Percentiles rank a stretch among this genome's conserved stretches.
Evolutionary conservation across 768 basidiomycete species (phyloP).

Genomic region (Boletales sp.): DNA sequence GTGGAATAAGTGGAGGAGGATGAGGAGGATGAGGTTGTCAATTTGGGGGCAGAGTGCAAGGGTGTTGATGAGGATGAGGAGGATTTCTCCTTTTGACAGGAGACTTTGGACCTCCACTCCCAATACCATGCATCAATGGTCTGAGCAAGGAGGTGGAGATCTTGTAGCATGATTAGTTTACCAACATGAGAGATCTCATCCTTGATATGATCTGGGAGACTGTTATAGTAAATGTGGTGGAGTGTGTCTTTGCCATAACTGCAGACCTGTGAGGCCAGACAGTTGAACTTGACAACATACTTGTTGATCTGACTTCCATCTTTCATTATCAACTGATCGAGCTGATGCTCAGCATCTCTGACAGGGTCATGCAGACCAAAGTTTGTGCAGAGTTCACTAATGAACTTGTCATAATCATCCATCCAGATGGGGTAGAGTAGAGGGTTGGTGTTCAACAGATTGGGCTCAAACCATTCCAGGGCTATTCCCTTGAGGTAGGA

Average conservation of each 20-base stretch:
- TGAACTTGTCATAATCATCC: neutral
- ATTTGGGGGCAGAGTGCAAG: neutral
- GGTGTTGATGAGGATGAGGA: neutral
- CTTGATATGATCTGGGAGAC: constrained; percentile 3
- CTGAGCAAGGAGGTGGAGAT: neutral
- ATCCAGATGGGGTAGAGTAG: neutral
- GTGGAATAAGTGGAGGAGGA: neutral
- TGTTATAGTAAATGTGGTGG: constrained; percentile 6
- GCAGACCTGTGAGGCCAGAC: neutral
- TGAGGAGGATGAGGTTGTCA: too few relatives aligned
- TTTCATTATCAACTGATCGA: neutral
- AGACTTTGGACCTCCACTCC: constrained; percentile 3
- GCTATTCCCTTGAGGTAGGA: neutral
- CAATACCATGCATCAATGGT: constrained; percentile 10
- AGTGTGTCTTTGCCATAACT: neutral
- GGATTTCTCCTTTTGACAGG: neutral
- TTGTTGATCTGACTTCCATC: neutral
- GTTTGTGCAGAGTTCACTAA: neutral
- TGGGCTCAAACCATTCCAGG: neutral
- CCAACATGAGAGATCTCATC: constrained; percentile 1
- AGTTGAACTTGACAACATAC: neutral
- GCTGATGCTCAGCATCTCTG: neutral
- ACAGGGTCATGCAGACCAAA: neutral
- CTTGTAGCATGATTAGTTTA: neutral
- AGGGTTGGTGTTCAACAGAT: neutral